Percentiles rank a stretch among this genome's conserved stretches.
These are phyloP conservation scores for Lactarius trivialis DNA, from an alignment of 768 basidiomycete genomes.

Conservation along the genomic window DNA sequence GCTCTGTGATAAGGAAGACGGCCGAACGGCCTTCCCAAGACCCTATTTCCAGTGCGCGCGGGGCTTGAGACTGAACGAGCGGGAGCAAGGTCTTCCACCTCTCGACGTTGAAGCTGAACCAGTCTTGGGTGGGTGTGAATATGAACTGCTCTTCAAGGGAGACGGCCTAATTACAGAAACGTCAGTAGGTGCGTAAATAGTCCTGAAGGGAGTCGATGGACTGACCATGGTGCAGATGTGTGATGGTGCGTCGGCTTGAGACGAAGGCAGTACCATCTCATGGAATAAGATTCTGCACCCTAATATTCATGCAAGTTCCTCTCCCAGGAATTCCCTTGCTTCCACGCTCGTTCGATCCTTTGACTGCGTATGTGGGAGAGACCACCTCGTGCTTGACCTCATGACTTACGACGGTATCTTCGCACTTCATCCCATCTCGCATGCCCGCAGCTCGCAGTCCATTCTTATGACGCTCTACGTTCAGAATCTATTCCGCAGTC, in stretches of 20 bases:
- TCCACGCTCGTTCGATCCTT: neutral
- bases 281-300: neutral
- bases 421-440: neutral
- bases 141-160: conserved; percentile 25
- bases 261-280: neutral
- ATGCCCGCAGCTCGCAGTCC: neutral
- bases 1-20: conserved; percentile 44
- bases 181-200: neutral
- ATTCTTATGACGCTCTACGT: neutral
- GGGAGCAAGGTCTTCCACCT: conserved; percentile 40
- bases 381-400: neutral
- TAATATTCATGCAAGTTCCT: neutral
- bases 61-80: conserved; percentile 32
- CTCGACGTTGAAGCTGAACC: conserved; percentile 44
- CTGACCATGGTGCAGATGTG: neutral
- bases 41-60: conserved; percentile 51
- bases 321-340: neutral
- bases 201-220: neutral
- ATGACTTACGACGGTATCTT: neutral
- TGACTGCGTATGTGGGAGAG: too few species aligned
- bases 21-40: conserved; percentile 62
- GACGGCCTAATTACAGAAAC: neutral
- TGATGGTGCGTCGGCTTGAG: neutral
- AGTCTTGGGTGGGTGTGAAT: conserved; percentile 52
- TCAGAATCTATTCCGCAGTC: neutral